These are phyloP conservation scores for Asterella californica DNA, from an alignment of 225 moss, liverwort and hornwort genomes.

Conservation along the genomic window DNA sequence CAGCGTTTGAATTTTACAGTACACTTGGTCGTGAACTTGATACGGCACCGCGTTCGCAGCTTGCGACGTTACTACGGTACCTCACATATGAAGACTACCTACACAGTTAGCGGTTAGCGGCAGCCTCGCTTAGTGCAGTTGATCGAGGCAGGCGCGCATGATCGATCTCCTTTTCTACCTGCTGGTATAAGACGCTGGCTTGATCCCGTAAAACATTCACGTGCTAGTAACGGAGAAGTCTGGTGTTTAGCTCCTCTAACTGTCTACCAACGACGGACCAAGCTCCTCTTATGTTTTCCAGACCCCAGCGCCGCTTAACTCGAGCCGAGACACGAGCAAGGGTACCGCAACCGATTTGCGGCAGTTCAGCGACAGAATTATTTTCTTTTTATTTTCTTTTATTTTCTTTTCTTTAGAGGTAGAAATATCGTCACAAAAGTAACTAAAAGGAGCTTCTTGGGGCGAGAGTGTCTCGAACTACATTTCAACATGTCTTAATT, in stretches of 20 bases:
- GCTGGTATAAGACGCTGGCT: too few species aligned
- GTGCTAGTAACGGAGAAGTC: conserved; percentile 1
- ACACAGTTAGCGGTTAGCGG: not conserved
- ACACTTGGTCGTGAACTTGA: not conserved
- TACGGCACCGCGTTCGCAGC: not conserved
- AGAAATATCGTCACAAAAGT: not conserved
- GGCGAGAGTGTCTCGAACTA: too few species aligned
- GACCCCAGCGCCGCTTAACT: not conserved
- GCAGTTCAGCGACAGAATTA: too few species aligned
- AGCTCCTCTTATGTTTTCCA: not conserved
- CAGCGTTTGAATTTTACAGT: not conserved
- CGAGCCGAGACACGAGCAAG: not conserved
- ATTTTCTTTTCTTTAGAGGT: too few species aligned
- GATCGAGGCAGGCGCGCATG: too few species aligned
- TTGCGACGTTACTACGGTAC: not conserved
- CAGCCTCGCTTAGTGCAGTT: too few species aligned
- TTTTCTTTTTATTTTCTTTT: too few species aligned
- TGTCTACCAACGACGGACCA: too few species aligned
- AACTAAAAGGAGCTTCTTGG: too few species aligned
- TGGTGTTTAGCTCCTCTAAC: too few species aligned
- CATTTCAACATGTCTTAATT: too few species aligned
- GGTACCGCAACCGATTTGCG: not conserved
- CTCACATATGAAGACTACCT: not conserved
- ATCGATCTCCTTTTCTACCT: too few species aligned
- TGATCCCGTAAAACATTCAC: not conserved